phyloP scores from a whole-genome alignment of 164 flowering plant species.

The grape (Vitis vinifera) region ASM3070453v1 NC_081819.1:16813501-16814000 shows the following conservation, averaged over 20 bases:
- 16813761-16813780: constrained; percentile 9
- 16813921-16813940: neutral
- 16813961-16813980: neutral
- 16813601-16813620: constrained; percentile 1
- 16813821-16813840: constrained; percentile 22
- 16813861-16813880: constrained; percentile 3
- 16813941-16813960: constrained; percentile 3
- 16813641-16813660: neutral
- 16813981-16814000: neutral
- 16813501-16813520: constrained; percentile 6
- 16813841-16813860: constrained; percentile 8
- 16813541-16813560: neutral
- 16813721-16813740: constrained; percentile 12
- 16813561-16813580: constrained; percentile 3
- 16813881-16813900: neutral
- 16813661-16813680: neutral
- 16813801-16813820: constrained; percentile 11
- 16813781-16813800: constrained; percentile 5
- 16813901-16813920: constrained; percentile 1
- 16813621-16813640: constrained; percentile 5
- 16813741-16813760: constrained; percentile 16
- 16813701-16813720: constrained; percentile 20
- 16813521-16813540: constrained; percentile 11
- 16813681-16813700: constrained; percentile 3
- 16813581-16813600: constrained; percentile 5